Base-by-base conservation (phyloP, 805 yeast genomes). In the Schwanniomyces polymorphus region DNA sequence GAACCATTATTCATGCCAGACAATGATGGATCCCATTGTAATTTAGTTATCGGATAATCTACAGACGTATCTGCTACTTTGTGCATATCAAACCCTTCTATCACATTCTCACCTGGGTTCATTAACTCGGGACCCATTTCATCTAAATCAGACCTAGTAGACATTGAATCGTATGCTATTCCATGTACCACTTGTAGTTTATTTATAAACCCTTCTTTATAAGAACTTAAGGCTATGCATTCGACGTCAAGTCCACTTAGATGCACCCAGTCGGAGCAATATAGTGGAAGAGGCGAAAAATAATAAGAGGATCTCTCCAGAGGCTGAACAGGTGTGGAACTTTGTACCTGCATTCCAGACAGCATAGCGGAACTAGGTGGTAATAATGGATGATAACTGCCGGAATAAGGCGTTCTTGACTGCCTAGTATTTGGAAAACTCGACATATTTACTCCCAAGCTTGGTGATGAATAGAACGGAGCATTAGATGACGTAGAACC, bases 181-280 rank as follows among this genome's bases (percentile, higher is more conserved):
- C 71, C 73, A 46, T 60, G 70, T 7, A 67, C 53, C 17, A 86
- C 64, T 58, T 82, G 84, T 23, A 91, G 62, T 53, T 80, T 80
- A 65, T 91, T 91, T 35, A 75, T 70, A 25, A 82, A 71, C 43
- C 89, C 96, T 63, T 91, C 97, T 48, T 87, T 79, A 61, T 83
- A 89, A 0, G 96, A 79, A n/a, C 85, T 76, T n/a, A 86, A 61
- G 0, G 89, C 94, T 7, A 88, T 65, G 41, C 75, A 68, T 7
- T 82, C 84, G 9, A 59, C 49, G 2, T 71, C 72, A 3, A 38
- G 55, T 16, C 54, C 57, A 6, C 56, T 50, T 16, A 59, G 40
- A 25, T 47, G 47, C 5, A 51, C 51, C 76, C 76, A 72, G 56
- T 67, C 75, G 4, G 67, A 58, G 38, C 72, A 42, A 21, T 49